Base-by-base conservation (phyloP, 129 eudicot genomes). In the Calendula officinalis region DNA sequence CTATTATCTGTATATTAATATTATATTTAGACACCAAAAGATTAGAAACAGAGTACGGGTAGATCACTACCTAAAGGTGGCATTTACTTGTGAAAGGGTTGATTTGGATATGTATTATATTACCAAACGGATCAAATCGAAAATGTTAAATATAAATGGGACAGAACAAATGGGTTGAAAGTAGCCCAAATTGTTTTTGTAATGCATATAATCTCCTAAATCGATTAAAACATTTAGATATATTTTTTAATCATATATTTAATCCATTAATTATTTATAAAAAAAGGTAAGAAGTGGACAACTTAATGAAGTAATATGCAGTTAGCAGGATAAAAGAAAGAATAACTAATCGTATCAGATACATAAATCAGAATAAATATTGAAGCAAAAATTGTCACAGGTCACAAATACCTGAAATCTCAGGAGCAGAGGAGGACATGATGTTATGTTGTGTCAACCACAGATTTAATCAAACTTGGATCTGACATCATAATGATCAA, bases 1-100 rank as follows among this genome's bases (percentile, higher is more conserved):
- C 84, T 77, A 59, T 81, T 81, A 78, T 86, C 97, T 90, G 89
- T 62, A 47, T 47, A 50, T 40, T 34, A 46, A 50, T 4, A 48
- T 56, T 51, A 22, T 22, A 22, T 22, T 1, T 22, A 22, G 30
- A 22, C 30, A 22, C 30, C 30, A 22, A 22, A 22, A 1, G 30
- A 22, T 22, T 22, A 22, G 30, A 22, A 22, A 22, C 30, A 22
- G 30, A 22, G 30, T 22, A 22, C 2, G 30, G 30, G 2, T 1
- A 22, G 30, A 22, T 22, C 30, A 22, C 30, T 22, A 22, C 30
- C 30, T 22, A 22, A 22, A 22, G 34, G 42, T 37, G 1, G 4
- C 51, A 44, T 45, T 27, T 30, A 61, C 39, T 9, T 61, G 6
- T 1, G 30, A 33, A 4, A 16, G 33, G 49, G 45, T 39, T 13